Evolutionary conservation across 257 asterid species (phyloP).

Genomic region (Nyctanthes arbortristis): DNA sequence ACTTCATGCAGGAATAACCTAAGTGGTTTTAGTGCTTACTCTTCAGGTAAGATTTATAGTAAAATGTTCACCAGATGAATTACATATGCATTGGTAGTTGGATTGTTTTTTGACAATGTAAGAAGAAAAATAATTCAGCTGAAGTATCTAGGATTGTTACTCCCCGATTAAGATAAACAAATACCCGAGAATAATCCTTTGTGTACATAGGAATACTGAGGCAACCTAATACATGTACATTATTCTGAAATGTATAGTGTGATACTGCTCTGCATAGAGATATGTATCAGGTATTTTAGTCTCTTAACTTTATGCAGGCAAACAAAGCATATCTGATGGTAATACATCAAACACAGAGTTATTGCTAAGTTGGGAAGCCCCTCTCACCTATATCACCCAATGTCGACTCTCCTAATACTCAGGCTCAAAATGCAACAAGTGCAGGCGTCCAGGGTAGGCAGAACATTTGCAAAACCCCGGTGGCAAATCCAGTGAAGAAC

Average conservation of each 20-base stretch:
- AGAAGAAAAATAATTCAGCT: neutral
- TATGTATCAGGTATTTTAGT: neutral
- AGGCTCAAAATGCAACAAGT: slow-evolving; percentile 31
- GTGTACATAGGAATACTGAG: neutral
- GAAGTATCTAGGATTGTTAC: no score
- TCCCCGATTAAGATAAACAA: no score
- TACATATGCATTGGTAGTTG: neutral
- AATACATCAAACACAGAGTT: slow-evolving; percentile 30
- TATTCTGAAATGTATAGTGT: no score
- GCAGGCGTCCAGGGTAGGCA: slow-evolving; percentile 30
- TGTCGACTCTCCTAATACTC: slow-evolving; percentile 38
- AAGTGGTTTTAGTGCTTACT: slow-evolving; percentile 26
- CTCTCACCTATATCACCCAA: slow-evolving; percentile 76
- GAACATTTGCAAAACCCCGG: slow-evolving; percentile 14
- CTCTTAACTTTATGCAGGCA: slow-evolving; percentile 42
- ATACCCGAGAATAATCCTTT: neutral
- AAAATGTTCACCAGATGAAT: neutral
- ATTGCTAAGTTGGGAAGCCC: slow-evolving; percentile 50
- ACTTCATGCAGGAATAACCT: slow-evolving; percentile 32
- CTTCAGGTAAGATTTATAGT: slow-evolving; percentile 50
- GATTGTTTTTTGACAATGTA: neutral
- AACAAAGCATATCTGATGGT: slow-evolving; percentile 36
- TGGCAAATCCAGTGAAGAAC: slow-evolving; percentile 34
- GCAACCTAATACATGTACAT: neutral
- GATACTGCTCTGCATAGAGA: neutral